These are phyloP conservation scores for Phytophthora pini DNA, from an alignment of 352 stramenopile species.

Conservation along the genomic window DNA sequence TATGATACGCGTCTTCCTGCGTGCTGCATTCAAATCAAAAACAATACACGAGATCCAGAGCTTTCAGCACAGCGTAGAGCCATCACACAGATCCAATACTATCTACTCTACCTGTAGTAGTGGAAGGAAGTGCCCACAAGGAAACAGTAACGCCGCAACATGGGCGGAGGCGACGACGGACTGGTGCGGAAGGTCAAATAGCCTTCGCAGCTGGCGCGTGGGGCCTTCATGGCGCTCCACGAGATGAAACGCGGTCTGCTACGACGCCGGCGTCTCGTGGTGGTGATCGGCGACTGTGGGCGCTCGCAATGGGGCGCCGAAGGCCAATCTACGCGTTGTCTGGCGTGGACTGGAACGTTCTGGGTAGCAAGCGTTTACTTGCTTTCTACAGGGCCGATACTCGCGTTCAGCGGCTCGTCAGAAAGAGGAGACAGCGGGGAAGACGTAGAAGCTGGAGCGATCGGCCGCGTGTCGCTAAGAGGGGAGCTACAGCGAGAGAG, in stretches of 20 bases:
- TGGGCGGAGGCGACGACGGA: constrained; percentile 85
- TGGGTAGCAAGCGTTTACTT: constrained; percentile 11
- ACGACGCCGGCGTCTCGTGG: constrained; percentile 29
- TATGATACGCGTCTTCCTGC: constrained; percentile 92
- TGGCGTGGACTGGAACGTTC: constrained; percentile 8
- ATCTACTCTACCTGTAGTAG: constrained; percentile 67
- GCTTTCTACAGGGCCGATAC: constrained; percentile 6
- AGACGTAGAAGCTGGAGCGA: not conserved
- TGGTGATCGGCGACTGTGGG: constrained; percentile 19
- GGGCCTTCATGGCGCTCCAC: constrained; percentile 79
- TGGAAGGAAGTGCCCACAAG: constrained; percentile 89
- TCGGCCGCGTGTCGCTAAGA: not conserved
- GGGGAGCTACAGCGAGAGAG: constrained; percentile 24
- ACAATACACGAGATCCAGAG: not conserved
- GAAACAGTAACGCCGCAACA: constrained; percentile 89
- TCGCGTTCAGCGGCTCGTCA: constrained; percentile 8
- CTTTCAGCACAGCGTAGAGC: not conserved
- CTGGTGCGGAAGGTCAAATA: constrained; percentile 89
- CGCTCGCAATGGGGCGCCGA: constrained; percentile 12
- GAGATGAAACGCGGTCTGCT: constrained; percentile 35
- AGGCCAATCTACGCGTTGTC: constrained; percentile 12
- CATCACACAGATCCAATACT: constrained; percentile 10
- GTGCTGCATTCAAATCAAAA: constrained; percentile 48
- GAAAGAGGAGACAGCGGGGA: constrained; percentile 17
- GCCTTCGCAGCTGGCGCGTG: constrained; percentile 83